Base-by-base conservation (phyloP, 441 rosid species). In the Daphne laureola region DNA sequence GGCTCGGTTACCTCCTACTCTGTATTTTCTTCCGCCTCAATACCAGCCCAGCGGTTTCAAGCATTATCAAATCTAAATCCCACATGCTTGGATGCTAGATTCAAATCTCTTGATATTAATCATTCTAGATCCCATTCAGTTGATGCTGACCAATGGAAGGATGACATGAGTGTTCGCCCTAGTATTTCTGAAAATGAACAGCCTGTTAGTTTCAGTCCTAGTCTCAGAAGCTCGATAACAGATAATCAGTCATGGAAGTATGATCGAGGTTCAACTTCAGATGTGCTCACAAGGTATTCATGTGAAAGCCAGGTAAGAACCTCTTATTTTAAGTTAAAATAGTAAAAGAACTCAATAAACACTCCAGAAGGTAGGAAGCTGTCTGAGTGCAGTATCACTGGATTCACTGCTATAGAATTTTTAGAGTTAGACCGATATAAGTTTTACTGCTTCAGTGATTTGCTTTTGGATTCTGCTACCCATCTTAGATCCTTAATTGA, bases 221-320 rank as follows among this genome's bases (percentile, higher is more conserved):
- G 79, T 66, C 63, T 61, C 75, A 77, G 60, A 55, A 74, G 84
- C 31, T 59, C 70, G 21, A 68, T 55, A 51, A 65, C 79, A 8
- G 82, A 83, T 41, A 53, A 65, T 58, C 75, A 55, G 51, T 71
- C 82, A 51, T 81, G 67, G 70, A 54, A 65, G 47, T 80, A 81
- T 38, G 78, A 84, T 76, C 77, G 72, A 64, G 77, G 68, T 59
- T 80, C 86, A 40, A 68, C 61, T 46, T 78, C 85, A 66, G 90
- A 83, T 55, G 78, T 51, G 16, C 58, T 63, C 31, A 63, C 76
- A 17, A 78, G 74, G 21, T 68, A 52, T 70, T 73, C 66, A 14
- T 62, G 64, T 7, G 81, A 70, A 46, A 66, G 72, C 58, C 80
- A 66, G 82, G 94, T 84, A 62, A 61, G 21, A 14, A 55, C 51